A percentile compares a stretch with the other conserved stretches of the same genome.
These are phyloP conservation scores for Pyropia haitanensis DNA, from an alignment of 23 red algal species.

Conservation along the genomic window DNA sequence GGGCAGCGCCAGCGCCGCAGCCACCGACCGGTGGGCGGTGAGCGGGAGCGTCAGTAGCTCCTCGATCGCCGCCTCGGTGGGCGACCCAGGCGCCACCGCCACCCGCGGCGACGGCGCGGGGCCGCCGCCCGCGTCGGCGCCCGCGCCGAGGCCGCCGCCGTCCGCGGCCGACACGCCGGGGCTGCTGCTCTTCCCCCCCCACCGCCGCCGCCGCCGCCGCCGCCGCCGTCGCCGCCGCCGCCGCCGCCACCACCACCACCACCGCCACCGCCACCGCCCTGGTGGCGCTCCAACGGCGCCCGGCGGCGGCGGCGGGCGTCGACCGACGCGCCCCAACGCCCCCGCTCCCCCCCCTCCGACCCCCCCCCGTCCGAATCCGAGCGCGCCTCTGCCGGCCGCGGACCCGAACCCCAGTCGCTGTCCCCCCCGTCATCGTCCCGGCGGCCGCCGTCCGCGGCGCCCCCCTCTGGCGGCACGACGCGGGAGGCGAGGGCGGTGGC, in stretches of 20 bases:
- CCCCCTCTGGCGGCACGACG: constrained; percentile 16
- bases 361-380: constrained; percentile 30
- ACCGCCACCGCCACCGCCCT: constrained; percentile 40
- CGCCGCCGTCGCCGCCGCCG: constrained; percentile 7
- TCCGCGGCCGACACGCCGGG: not conserved
- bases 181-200: not conserved
- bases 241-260: constrained; percentile 13
- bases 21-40: not conserved
- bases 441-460: not conserved
- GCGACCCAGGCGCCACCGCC: not conserved
- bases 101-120: not conserved
- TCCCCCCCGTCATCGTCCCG: constrained; percentile 1
- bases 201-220: constrained; percentile 22
- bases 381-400: constrained; percentile 3
- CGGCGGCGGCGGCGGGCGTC: constrained; percentile 29
- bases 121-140: not conserved
- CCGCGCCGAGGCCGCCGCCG: not conserved
- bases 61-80: not conserved
- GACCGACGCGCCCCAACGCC: constrained; percentile 18
- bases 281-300: constrained; percentile 37
- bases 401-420: not conserved
- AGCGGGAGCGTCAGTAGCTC: not conserved
- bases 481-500: constrained; percentile 20
- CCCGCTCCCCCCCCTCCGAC: constrained; percentile 25
- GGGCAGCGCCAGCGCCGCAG: not conserved